Conservation (phyloP, 768 basidiomycete species). For the Boletus patriciae region DNA sequence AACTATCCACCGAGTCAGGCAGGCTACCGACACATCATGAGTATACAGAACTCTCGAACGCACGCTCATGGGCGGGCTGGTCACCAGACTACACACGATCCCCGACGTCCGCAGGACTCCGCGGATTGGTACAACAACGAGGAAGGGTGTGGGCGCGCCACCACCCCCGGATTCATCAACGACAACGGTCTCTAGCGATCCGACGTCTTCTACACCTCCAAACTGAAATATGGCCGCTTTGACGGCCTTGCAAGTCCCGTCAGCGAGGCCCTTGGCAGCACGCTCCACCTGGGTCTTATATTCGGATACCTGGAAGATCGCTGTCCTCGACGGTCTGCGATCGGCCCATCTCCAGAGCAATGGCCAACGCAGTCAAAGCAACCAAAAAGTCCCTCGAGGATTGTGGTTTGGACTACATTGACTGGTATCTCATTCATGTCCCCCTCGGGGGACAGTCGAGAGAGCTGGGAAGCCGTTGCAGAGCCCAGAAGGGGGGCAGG, state of each 20-base stretch:
- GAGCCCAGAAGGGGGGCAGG: neutral
- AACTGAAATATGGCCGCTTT: too few species aligned
- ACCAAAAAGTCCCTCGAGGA: constrained; percentile 54
- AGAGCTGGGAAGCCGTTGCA: constrained; percentile 3
- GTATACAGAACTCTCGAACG: neutral
- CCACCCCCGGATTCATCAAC: constrained; percentile 57
- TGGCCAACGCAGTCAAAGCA: constrained; percentile 48
- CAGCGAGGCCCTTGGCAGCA: too few species aligned
- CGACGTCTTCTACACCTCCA: constrained; percentile 71
- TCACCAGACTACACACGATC: too few species aligned
- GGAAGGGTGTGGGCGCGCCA: constrained; percentile 58
- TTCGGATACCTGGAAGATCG: too few species aligned
- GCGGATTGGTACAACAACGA: constrained; percentile 47
- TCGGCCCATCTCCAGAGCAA: too few species aligned
- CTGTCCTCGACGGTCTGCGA: too few species aligned
- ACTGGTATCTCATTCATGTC: constrained; percentile 3
- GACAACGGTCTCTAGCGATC: constrained; percentile 38
- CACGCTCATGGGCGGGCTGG: too few species aligned
- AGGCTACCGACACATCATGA: constrained; percentile 13
- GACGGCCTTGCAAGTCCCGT: too few species aligned
- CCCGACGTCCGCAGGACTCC: neutral
- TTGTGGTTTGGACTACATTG: constrained; percentile 28
- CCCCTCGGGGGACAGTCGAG: constrained; percentile 7
- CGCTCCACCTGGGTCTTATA: too few species aligned
- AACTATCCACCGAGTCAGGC: neutral